Percentiles rank a stretch among this genome's conserved stretches.
Conservation (phyloP, 2,329 filamentous ascomycete species). For the Cylindrodendrum hubeiense region DNA sequence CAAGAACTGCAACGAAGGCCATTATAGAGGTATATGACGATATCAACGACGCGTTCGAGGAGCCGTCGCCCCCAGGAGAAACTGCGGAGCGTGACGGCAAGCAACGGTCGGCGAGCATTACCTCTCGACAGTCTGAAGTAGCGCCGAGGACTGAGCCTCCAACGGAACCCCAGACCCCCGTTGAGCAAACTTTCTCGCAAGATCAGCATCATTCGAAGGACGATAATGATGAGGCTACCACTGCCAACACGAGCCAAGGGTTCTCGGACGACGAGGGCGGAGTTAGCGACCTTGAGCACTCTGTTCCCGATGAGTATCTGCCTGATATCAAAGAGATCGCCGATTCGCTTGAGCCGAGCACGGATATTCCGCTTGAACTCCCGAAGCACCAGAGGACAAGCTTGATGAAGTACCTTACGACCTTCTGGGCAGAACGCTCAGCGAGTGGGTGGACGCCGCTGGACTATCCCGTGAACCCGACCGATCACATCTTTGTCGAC, state of each 20-base stretch:
- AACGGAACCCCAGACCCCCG: conserved; percentile 40
- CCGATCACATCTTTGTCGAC: conserved; percentile 96
- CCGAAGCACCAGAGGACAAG: conserved; percentile 95
- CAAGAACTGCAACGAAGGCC: conserved; percentile 91
- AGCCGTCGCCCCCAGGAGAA: conserved; percentile 70
- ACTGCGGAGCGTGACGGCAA: conserved; percentile 52
- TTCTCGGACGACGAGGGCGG: conserved; percentile 77
- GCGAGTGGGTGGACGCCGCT: conserved; percentile 93
- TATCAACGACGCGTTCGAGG: conserved; percentile 91
- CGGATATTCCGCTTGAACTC: conserved; percentile 77
- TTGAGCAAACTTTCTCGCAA: conserved; percentile 36
- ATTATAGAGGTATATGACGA: conserved; percentile 97
- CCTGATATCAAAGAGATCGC: conserved; percentile 73
- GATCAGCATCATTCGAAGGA: conserved; percentile 43
- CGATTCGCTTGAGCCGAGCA: conserved; percentile 70
- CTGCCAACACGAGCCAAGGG: conserved; percentile 58
- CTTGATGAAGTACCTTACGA: conserved; percentile 93
- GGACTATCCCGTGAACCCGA: conserved; percentile 89
- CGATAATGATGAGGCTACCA: conserved; percentile 46
- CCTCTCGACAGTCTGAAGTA: conserved; percentile 45
- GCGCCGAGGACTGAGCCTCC: conserved; percentile 29
- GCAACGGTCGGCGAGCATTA: conserved; percentile 42
- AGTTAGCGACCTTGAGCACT: conserved; percentile 79
- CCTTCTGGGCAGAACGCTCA: conserved; percentile 98
- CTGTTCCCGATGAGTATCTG: conserved; percentile 75